These are phyloP conservation scores for Miscanthus lutarioriparius DNA, from an alignment of 176 grass and related monocot genomes.

Conservation along the genomic window DNA sequence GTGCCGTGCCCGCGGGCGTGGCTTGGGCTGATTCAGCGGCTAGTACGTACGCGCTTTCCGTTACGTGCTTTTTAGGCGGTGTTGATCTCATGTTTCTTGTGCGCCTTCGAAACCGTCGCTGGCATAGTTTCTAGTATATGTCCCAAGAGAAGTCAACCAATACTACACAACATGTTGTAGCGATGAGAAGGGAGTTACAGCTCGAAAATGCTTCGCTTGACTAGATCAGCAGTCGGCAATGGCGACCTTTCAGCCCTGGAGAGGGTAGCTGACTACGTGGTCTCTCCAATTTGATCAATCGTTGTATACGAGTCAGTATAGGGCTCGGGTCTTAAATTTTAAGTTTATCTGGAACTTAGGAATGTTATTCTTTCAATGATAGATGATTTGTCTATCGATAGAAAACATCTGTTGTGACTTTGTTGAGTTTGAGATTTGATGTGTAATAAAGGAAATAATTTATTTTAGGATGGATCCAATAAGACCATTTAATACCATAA, in stretches of 20 bases:
- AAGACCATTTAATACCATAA: no score
- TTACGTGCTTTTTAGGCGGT: neutral
- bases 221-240: constrained; percentile 1
- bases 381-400: no score
- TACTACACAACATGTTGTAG: neutral
- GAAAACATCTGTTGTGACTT: no score
- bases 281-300: neutral
- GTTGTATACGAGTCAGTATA: neutral
- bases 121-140: neutral
- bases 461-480: no score
- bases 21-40: no score
- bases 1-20: neutral
- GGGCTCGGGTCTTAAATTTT: no score
- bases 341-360: no score
- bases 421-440: no score
- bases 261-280: neutral
- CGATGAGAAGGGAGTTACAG: neutral
- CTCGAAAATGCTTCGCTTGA: constrained; percentile 1
- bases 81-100: neutral
- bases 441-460: no score
- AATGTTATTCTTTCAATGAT: no score
- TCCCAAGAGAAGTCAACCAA: neutral
- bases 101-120: neutral
- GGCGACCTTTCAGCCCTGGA: constrained; percentile 28
- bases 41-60: constrained; percentile 2